A percentile compares a stretch with the other conserved stretches of the same genome.
phyloP scores from a whole-genome alignment of 495 filamentous ascomycete genomes.

The Hyaloscypha bicolor region DNA sequence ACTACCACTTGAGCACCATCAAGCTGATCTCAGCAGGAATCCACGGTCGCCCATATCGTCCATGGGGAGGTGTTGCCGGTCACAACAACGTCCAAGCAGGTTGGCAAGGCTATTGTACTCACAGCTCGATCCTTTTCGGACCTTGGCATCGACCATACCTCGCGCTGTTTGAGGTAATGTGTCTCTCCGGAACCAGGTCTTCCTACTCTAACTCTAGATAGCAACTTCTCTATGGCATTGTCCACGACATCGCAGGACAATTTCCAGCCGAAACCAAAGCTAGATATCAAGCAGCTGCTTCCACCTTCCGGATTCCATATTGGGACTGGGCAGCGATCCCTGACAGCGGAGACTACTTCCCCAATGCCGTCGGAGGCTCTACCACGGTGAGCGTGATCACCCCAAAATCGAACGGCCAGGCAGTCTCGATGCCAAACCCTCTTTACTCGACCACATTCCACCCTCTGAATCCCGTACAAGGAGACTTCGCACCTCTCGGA shows the following conservation, averaged over 20 bases:
- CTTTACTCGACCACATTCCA: conserved; percentile 62
- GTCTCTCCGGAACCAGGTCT: neutral
- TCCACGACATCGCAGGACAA: conserved; percentile 50
- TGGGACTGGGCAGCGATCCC: conserved; percentile 65
- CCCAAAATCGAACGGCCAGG: conserved; percentile 52
- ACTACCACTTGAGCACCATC: neutral
- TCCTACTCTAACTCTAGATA: conserved; percentile 30
- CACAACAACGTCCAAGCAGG: conserved; percentile 37
- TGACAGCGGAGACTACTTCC: conserved; percentile 35
- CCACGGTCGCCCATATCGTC: conserved; percentile 59
- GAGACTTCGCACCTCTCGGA: conserved; percentile 19
- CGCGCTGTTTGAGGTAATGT: conserved; percentile 63
- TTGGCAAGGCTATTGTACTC: conserved; percentile 62
- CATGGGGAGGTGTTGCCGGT: conserved; percentile 59
- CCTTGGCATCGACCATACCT: conserved; percentile 76
- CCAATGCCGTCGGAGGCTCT: conserved; percentile 37
- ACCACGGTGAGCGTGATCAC: conserved; percentile 45
- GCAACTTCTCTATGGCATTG: conserved; percentile 58
- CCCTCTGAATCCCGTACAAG: conserved; percentile 44
- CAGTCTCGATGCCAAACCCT: conserved; percentile 59
- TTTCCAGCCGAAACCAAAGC: conserved; percentile 48
- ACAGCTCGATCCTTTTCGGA: conserved; percentile 65
- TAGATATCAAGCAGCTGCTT: conserved; percentile 51
- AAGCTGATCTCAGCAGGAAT: conserved; percentile 48
- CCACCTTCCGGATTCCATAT: conserved; percentile 62